Evolutionary conservation across 768 basidiomycete genomes (phyloP), one percentile per base, ranked within the genome.

Genomic region (Hygrocybe punicea): DNA sequence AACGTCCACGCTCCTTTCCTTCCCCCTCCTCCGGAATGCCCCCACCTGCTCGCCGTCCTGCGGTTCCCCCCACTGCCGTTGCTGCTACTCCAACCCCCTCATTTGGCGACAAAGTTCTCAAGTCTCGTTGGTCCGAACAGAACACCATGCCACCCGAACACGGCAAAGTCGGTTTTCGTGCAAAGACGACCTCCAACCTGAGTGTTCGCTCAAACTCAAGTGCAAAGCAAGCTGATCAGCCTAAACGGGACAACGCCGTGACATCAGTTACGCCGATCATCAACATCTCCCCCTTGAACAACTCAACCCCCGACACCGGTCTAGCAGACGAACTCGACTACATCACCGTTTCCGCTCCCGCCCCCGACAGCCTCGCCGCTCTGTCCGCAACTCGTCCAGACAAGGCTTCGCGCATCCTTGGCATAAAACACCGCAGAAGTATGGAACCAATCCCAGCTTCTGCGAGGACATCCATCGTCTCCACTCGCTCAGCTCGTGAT

Each of bases 401-500:
- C 72, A 91, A 91, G 73, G 87, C 90, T 21, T 85, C 89, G 21
- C 80, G 88, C 60, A 78, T 91, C 53, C 81, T 91, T 42, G 90
- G 89, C 61, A 85, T 91, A 63, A 74, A 78, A 48, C 89, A 90
- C 69, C 80, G 84, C 60, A 80, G 77, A 68, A 87, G 85, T 53
- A 92, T 92, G 90, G 89, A 91, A 67, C 90, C 90, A 60, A 87
- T 91, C 62, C 89, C 89, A 51, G 88, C 84, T 23, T 85, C 86
- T 4, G 77, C 83, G 58, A 83, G 90, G 63, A 87, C 81, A 51
- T 91, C 89, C 39, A 81, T 92, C 62, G 84, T 90, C 56, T 91
- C 90, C 19, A 87, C 85, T 54, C 85, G 83, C 65, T 87, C 86
- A 17, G 79, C 78, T 44, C 78, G 81, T 54, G 82, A 83, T 17